phyloP scores from a whole-genome alignment of 208 protist species.

The Crithidia sp. region DNA sequence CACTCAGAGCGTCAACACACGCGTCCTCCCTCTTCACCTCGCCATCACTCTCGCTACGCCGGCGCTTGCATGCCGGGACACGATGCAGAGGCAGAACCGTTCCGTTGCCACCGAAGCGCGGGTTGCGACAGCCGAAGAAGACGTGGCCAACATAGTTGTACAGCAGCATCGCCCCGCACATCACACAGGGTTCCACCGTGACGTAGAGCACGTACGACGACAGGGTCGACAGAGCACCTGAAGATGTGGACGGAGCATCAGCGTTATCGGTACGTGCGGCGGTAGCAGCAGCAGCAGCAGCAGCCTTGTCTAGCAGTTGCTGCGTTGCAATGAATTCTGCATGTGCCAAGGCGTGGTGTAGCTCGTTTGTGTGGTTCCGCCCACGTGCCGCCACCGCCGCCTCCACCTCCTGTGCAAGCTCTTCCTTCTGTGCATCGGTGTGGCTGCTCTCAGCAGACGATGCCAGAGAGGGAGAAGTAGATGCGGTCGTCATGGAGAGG shows the following conservation, averaged over 20 bases:
- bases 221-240: slow-evolving; percentile 29
- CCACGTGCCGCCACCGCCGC: slow-evolving; percentile 39
- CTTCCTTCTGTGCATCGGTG: no score
- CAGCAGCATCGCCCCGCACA: slow-evolving; percentile 93
- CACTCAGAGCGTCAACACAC: no score
- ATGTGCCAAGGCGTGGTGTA: slow-evolving; percentile 86
- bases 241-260: not conserved
- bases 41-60: not conserved
- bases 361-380: slow-evolving; percentile 92
- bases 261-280: not conserved
- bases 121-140: slow-evolving; percentile 93
- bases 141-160: slow-evolving; percentile 77
- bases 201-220: slow-evolving; percentile 90
- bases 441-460: no score
- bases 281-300: slow-evolving; percentile 1
- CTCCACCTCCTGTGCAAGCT: not conserved
- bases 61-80: not conserved
- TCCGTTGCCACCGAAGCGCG: slow-evolving; percentile 96
- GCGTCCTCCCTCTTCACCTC: not conserved
- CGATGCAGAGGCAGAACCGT: slow-evolving; percentile 82
- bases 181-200: slow-evolving; percentile 96
- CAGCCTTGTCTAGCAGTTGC: slow-evolving; percentile 26
- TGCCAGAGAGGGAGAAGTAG: not conserved
- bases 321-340: slow-evolving; percentile 90
- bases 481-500: not conserved